Percentiles rank a stretch among this genome's conserved stretches.
Evolutionary conservation across 306 rosid species (phyloP).

Genomic region (Mimosa pudica): DNA sequence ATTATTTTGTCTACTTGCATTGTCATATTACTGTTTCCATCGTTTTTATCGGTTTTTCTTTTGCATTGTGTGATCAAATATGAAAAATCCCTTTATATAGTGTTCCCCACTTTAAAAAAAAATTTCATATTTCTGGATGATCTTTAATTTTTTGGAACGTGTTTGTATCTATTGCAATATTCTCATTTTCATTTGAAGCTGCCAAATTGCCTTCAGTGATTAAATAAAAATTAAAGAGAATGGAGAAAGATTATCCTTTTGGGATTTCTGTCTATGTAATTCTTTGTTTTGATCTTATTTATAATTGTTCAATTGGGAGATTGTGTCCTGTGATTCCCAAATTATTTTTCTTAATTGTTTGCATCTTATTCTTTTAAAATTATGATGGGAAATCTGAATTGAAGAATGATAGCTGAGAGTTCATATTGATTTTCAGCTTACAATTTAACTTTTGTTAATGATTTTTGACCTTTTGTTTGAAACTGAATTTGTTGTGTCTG

Average conservation of each 20-base stretch:
- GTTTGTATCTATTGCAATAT: background rate
- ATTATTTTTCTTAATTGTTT: background rate
- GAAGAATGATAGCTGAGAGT: background rate
- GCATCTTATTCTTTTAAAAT: background rate
- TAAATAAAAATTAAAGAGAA: background rate
- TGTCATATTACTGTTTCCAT: background rate
- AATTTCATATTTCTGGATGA: background rate
- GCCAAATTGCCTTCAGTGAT: background rate
- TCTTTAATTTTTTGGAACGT: background rate
- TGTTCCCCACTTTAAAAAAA: background rate
- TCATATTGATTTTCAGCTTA: background rate
- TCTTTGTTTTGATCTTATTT: background rate
- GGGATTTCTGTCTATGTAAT: background rate
- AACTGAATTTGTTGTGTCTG: conserved; percentile 12
- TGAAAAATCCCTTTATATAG: too few relatives aligned
- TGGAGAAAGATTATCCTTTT: background rate
- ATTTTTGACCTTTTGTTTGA: background rate
- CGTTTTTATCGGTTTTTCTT: background rate
- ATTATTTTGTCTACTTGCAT: background rate
- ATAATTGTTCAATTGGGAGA: background rate
- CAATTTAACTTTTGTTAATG: background rate
- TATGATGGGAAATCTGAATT: background rate
- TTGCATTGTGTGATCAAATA: background rate
- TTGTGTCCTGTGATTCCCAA: background rate
- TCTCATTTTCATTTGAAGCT: background rate